Evolutionary conservation across 1,284 basidiomycete genomes (phyloP).

Genomic region (Austroboletus sp.): DNA sequence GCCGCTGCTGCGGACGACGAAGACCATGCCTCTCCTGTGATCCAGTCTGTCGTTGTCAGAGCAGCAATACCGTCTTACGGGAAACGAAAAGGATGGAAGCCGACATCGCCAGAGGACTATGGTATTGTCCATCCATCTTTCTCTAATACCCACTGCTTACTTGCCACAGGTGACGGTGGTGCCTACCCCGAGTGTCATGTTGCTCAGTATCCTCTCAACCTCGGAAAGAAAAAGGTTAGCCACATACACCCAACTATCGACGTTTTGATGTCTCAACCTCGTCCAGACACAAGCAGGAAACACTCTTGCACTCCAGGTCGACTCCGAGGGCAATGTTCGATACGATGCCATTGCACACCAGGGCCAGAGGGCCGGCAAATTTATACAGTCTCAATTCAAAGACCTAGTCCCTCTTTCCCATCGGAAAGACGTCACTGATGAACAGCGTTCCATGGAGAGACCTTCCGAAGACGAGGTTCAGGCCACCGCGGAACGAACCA

Average conservation of each 20-base stretch:
- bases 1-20: slow-evolving; percentile 53
- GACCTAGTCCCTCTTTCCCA: slow-evolving; percentile 91
- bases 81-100: slow-evolving; percentile 81
- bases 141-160: not conserved
- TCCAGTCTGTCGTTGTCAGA: slow-evolving; percentile 48
- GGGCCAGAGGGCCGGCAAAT: slow-evolving; percentile 80
- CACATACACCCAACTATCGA: not conserved
- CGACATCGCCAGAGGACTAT: slow-evolving; percentile 75
- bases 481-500: slow-evolving; percentile 83
- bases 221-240: slow-evolving; percentile 84
- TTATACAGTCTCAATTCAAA: slow-evolving; percentile 92
- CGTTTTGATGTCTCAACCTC: slow-evolving; percentile 1
- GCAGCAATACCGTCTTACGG: slow-evolving; percentile 73
- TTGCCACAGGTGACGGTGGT: slow-evolving; percentile 72
- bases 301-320: slow-evolving; percentile 92
- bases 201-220: slow-evolving; percentile 92
- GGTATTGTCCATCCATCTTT: slow-evolving; percentile 41
- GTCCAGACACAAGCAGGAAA: slow-evolving; percentile 80
- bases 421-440: slow-evolving; percentile 80
- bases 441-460: slow-evolving; percentile 73
- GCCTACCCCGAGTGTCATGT: slow-evolving; percentile 96
- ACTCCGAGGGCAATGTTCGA: slow-evolving; percentile 90
- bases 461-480: slow-evolving; percentile 89
- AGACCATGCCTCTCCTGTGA: slow-evolving; percentile 37
- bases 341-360: slow-evolving; percentile 97